Conservation (phyloP, 768 basidiomycete genomes). For the Pleurotus djamor region DNA sequence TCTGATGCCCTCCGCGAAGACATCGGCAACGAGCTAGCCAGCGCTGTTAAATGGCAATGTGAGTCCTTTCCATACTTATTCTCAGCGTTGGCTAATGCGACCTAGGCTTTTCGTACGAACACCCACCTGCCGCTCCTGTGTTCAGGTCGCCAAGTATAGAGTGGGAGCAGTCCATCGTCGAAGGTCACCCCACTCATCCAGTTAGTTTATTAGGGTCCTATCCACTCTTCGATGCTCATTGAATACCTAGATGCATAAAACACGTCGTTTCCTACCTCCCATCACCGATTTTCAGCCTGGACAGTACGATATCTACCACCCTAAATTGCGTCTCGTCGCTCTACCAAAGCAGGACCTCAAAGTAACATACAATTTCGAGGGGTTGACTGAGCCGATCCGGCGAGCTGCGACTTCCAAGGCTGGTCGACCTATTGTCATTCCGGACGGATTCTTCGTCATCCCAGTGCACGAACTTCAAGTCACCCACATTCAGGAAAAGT, state of each 20-base stretch:
- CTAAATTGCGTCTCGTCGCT: conserved; percentile 45
- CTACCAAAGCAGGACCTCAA: conserved; percentile 40
- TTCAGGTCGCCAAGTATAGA: conserved; percentile 47
- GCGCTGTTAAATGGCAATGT: conserved; percentile 57
- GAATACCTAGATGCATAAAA: conserved; percentile 53
- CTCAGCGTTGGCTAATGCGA: neutral
- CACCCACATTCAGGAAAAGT: conserved; percentile 46
- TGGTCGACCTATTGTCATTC: conserved; percentile 28
- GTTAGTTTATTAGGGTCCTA: conserved; percentile 23
- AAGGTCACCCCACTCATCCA: conserved; percentile 61
- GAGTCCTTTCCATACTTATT: conserved; percentile 7
- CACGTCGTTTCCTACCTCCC: conserved; percentile 49
- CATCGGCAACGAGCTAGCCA: conserved; percentile 44
- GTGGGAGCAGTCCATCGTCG: conserved; percentile 63
- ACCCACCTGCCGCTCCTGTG: conserved; percentile 42
- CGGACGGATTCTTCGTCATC: conserved; percentile 34
- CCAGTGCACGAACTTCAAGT: conserved; percentile 59
- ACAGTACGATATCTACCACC: conserved; percentile 46
- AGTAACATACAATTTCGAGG: conserved; percentile 51
- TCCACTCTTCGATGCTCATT: neutral
- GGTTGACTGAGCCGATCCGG: conserved; percentile 36
- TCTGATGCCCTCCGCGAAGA: conserved; percentile 29
- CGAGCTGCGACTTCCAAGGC: conserved; percentile 33
- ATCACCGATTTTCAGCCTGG: conserved; percentile 42
- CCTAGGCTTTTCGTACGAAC: conserved; percentile 44